phyloP scores from a whole-genome alignment of 1,284 basidiomycete species.

The Trametes hirsuta region DNA sequence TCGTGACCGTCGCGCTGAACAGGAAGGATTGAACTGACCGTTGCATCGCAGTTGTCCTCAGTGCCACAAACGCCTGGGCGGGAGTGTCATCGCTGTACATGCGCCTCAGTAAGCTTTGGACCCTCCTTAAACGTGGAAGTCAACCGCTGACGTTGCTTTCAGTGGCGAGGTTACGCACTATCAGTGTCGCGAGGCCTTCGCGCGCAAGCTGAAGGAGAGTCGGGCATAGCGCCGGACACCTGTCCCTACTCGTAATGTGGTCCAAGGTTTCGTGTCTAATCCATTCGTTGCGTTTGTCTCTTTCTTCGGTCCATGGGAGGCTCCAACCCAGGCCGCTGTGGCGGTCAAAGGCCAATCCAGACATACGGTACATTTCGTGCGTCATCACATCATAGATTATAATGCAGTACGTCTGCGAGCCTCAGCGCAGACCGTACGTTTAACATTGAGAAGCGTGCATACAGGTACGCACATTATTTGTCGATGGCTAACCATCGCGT shows the following conservation, averaged over 20 bases:
- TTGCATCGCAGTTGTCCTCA: conserved; percentile 76
- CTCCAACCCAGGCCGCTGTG: too few species aligned
- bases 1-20: background rate
- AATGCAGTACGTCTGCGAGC: too few species aligned
- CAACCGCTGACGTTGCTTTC: conserved; percentile 5
- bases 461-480: too few species aligned
- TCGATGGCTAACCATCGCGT: too few species aligned
- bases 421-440: too few species aligned
- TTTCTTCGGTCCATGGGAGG: too few species aligned
- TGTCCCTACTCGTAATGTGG: background rate
- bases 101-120: conserved; percentile 63
- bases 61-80: conserved; percentile 94
- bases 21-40: background rate
- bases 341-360: too few species aligned
- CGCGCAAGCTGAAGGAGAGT: conserved; percentile 54
- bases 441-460: too few species aligned
- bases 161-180: conserved; percentile 95
- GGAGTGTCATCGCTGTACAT: conserved; percentile 94
- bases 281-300: background rate
- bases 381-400: too few species aligned
- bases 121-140: background rate
- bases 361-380: too few species aligned
- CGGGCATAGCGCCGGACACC: conserved; percentile 10
- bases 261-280: background rate
- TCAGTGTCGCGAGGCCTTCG: conserved; percentile 87